Conservation (phyloP, 176 grass and related monocot species). For the Otatea glauca region DNA sequence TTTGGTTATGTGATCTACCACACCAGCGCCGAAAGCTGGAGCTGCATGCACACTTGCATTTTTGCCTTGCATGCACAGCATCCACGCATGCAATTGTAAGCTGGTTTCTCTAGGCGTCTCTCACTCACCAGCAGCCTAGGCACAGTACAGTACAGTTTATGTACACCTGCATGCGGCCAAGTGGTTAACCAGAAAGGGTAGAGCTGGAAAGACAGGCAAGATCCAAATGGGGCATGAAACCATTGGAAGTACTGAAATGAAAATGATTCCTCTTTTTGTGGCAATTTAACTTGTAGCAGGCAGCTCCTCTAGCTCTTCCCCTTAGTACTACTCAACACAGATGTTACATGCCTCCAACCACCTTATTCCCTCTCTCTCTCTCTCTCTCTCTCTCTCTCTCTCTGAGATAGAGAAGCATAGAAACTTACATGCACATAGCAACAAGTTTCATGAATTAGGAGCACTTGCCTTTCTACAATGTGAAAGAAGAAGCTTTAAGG, state of each 20-base stretch:
- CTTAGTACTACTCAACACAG: slow-evolving; percentile 36
- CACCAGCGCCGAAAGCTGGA: neutral
- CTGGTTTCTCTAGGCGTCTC: slow-evolving; percentile 40
- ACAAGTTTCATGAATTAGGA: slow-evolving; percentile 45
- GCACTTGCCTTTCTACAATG: slow-evolving; percentile 45
- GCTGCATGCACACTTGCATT: slow-evolving; percentile 7
- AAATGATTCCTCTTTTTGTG: slow-evolving; percentile 37
- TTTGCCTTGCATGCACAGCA: slow-evolving; percentile 17
- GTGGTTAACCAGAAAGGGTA: slow-evolving; percentile 10
- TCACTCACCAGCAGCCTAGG: slow-evolving; percentile 13
- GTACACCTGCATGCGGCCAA: neutral
- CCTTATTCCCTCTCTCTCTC: too few relatives aligned
- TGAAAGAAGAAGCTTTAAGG: slow-evolving; percentile 33
- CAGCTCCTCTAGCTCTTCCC: slow-evolving; percentile 10
- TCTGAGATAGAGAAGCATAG: slow-evolving; percentile 34
- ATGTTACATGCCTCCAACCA: slow-evolving; percentile 51
- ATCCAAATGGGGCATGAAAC: slow-evolving; percentile 39
- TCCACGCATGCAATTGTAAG: slow-evolving; percentile 14
- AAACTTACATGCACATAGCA: slow-evolving; percentile 60
- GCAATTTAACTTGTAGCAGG: slow-evolving; percentile 43
- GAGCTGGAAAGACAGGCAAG: slow-evolving; percentile 27
- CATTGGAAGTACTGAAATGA: slow-evolving; percentile 41
- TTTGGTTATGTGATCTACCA: slow-evolving; percentile 10
- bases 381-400: too few relatives aligned
- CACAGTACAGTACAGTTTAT: neutral